Conservation (phyloP, 1,284 basidiomycete genomes). For the Cutaneotrichosporon sp. region DNA sequence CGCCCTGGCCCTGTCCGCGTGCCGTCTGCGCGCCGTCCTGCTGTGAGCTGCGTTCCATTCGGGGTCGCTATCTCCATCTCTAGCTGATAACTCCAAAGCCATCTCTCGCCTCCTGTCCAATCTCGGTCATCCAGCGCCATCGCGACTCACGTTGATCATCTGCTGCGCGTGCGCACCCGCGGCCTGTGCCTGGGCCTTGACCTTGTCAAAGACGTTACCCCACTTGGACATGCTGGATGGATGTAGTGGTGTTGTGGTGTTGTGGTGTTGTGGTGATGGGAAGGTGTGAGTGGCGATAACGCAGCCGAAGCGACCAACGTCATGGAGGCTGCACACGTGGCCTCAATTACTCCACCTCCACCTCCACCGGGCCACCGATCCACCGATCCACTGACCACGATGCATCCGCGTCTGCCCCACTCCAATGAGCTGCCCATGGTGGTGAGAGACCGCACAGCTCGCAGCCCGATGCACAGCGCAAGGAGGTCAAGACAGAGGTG, state of each 20-base stretch:
- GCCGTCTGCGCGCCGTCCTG: conserved; percentile 38
- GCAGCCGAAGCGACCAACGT: not conserved
- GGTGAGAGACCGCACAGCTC: too few species aligned
- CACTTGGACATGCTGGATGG: conserved; percentile 17
- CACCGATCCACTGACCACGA: too few species aligned
- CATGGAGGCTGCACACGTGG: not conserved
- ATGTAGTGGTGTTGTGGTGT: not conserved
- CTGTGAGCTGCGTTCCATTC: conserved; percentile 6
- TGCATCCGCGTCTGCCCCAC: not conserved
- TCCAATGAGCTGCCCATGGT: too few species aligned
- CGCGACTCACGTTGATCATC: conserved; percentile 35
- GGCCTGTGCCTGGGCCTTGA: conserved; percentile 24
- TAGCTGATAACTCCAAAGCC: too few species aligned
- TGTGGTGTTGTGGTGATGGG: conserved; percentile 6
- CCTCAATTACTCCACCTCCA: not conserved
- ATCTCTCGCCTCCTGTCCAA: too few species aligned
- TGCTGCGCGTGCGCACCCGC: conserved; percentile 35
- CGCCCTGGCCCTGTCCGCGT: not conserved
- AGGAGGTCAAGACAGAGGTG: not conserved
- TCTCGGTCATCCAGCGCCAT: not conserved
- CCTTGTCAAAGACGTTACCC: conserved; percentile 34
- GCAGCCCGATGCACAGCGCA: not conserved
- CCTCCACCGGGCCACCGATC: not conserved
- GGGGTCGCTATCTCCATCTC: not conserved
- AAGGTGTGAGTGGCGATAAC: not conserved